These are phyloP conservation scores for Rubus idaeus DNA, from an alignment of 306 rosid species.

Conservation along the genomic window DNA sequence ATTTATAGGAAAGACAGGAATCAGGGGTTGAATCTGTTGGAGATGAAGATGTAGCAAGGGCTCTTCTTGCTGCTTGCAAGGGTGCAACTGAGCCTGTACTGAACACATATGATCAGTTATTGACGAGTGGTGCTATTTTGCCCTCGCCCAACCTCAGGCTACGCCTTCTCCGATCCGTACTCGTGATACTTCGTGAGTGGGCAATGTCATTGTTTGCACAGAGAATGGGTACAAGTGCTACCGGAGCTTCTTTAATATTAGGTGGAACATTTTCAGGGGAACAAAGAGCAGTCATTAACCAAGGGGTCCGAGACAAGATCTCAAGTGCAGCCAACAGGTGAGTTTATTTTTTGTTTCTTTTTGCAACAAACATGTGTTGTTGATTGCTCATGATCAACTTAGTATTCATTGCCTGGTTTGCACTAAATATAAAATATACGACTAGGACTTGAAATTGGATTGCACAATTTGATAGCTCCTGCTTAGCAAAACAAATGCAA, in stretches of 20 bases:
- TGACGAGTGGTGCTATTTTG: constrained; percentile 79
- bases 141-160: constrained; percentile 85
- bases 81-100: constrained; percentile 92
- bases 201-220: constrained; percentile 81
- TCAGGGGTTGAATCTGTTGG: constrained; percentile 80
- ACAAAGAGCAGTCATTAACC: constrained; percentile 59
- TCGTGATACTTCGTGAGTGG: constrained; percentile 90
- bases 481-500: not conserved
- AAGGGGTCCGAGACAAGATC: constrained; percentile 91
- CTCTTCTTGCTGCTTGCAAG: constrained; percentile 89
- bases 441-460: not conserved
- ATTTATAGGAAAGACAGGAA: constrained; percentile 73
- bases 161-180: constrained; percentile 88
- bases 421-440: not conserved
- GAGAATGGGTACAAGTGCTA: constrained; percentile 59
- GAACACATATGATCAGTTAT: constrained; percentile 82
- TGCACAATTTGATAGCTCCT: not conserved
- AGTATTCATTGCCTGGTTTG: not conserved
- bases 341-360: constrained; percentile 18
- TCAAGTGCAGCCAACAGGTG: constrained; percentile 92
- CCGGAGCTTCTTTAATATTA: constrained; percentile 62
- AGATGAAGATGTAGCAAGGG: constrained; percentile 92
- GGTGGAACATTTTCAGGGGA: constrained; percentile 77
- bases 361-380: not conserved
- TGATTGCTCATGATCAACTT: constrained; percentile 1